Base-by-base conservation (phyloP, 2,329 filamentous ascomycete species). In the Leptographium procerum region DNA sequence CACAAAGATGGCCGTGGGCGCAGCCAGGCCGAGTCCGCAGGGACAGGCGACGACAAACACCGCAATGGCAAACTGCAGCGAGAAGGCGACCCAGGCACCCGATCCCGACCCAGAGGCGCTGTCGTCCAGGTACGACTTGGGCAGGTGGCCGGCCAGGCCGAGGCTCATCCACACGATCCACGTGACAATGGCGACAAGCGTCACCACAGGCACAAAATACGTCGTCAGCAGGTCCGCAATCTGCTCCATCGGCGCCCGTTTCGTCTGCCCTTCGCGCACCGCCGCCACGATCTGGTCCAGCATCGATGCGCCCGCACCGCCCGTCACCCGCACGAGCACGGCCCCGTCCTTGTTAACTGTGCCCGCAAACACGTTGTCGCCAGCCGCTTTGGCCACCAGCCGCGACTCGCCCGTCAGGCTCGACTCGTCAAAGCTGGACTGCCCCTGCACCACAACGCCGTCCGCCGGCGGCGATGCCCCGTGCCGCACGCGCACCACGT, bases 1-100 rank as follows among this genome's bases (percentile, higher is more conserved):
- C 11, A 94, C 89, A 63, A 92, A 92, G 36, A 95, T 82, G 57
- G 89, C 89, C 0, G 89, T 95, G 1, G 89, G 89, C 0, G 89
- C 89, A n/a, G 89, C 89, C 9, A 95, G 81, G 1, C 86, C 89
- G 16, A 95, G 78, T 2, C 89, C 89, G 66, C 89, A 95, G 1
- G 89, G 89, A 66, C 89, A 95, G 2, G 89, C 89, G 31, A 95
- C 86, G 36, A 95, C 88, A 64, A 95, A 94, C 14, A 94, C 89
- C 8, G 89, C 83, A 65, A 95, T 92, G 19, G 89, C 87, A 65
- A 92, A 94, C 62, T 89, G 85, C 51, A 94, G 77, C 2, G 87
- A 86, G 76, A 89, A 92, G 1, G 85, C 79, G 0, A 82, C 78
- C 82, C 85, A 88, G 11, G 84, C 82, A n/a, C 84, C 84, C 11